These are phyloP conservation scores for Pyrenochaeta sp. DNA, from an alignment of 2,329 filamentous ascomycete genomes.

Conservation along the genomic window DNA sequence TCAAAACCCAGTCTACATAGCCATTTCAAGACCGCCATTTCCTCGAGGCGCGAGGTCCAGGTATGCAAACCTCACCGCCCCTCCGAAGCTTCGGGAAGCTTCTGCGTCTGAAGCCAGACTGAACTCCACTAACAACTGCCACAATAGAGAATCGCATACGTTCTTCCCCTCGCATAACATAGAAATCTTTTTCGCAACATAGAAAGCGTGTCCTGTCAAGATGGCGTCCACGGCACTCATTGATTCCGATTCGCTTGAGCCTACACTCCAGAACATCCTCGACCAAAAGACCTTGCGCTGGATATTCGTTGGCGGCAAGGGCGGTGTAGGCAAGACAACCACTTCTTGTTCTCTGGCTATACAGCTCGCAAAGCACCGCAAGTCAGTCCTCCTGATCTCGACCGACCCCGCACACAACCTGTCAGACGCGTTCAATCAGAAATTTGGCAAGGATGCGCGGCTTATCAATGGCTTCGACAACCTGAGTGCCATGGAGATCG, in stretches of 20 bases:
- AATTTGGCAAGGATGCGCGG: slow-evolving; percentile 98
- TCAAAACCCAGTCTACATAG: no score
- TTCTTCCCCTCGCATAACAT: background rate
- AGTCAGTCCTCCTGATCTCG: slow-evolving; percentile 95
- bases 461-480: slow-evolving; percentile 92
- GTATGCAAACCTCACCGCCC: slow-evolving; percentile 4
- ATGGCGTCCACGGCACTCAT: slow-evolving; percentile 51
- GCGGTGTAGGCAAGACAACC: slow-evolving; percentile 98
- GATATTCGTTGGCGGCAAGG: slow-evolving; percentile 99
- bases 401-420: slow-evolving; percentile 99
- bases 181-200: no score
- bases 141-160: background rate
- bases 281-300: slow-evolving; percentile 95
- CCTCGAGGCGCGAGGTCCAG: no score
- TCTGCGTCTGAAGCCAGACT: background rate
- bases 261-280: slow-evolving; percentile 91
- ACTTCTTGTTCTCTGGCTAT: slow-evolving; percentile 98
- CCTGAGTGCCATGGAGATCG: slow-evolving; percentile 98
- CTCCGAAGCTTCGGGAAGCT: slow-evolving; percentile 26
- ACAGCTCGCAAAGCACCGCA: slow-evolving; percentile 92
- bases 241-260: slow-evolving; percentile 80
- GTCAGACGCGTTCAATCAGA: slow-evolving; percentile 96
- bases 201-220: background rate
- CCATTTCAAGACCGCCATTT: no score
- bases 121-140: background rate